Evolutionary conservation across 345 rosid genomes (phyloP), one percentile per base, ranked within the genome.

Genomic region (Theobroma cacao): DNA sequence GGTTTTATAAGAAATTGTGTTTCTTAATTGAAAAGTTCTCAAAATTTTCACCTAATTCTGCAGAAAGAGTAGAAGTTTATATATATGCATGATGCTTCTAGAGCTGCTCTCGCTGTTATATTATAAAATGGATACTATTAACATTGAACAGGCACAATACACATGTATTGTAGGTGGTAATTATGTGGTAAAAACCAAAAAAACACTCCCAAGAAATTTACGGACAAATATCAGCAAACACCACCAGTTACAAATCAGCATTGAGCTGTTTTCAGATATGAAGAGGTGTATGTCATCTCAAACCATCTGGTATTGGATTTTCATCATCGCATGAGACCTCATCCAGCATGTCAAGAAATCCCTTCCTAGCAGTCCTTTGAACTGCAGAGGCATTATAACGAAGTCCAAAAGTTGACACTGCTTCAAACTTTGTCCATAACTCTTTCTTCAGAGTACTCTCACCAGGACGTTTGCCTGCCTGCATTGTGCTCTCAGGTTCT

Each of bases 361-460:
- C 97, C 88, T 89, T 92, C 76, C 58, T 80, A 14, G 84, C 78
- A 26, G 83, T 84, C 60, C 80, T 83, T 69, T 56, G 86, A 15
- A 56, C 18, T 1, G 84, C 78, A 47, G 79, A 81, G 50, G 82
- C 77, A 52, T 85, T 79, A 38, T 82, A 74, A n/a, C n/a, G 80
- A 66, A 76, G 43, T 0, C 77, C 90, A 15, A 11, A 72, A 41
- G 82, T 66, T 17, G 98, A 84, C 41, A 95, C 97, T 50, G 97
- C 97, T 83, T 95, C 99, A 71, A 95, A 95, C 84, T 79, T 95
- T 7, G 97, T 92, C 99, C 99, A 94, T 47, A 95, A 62, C 84
- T 95, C 99, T 86, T 85, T 95, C 89, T 95, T 95, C 61, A 95
- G 81, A 20, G 99, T 96, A 75, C 80, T 94, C 89, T 96, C 98